A percentile compares a stretch with the other conserved stretches of the same genome.
Evolutionary conservation across 1,139 yeast species (phyloP).

Genomic region (Yamadazyma sp.): DNA sequence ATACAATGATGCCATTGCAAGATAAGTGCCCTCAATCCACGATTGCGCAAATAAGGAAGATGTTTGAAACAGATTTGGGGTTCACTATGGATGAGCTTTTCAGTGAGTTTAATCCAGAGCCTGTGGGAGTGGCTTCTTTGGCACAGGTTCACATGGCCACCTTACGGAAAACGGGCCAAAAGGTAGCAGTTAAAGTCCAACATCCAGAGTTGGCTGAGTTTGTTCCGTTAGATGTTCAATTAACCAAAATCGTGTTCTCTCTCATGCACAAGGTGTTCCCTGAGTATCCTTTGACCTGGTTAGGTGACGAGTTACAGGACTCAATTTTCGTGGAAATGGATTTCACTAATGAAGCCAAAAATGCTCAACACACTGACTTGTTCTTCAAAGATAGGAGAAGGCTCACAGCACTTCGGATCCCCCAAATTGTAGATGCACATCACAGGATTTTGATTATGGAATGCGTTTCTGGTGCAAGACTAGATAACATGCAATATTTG

Average conservation of each 20-base stretch:
- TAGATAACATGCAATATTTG: conserved; percentile 73
- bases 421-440: conserved; percentile 65
- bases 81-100: conserved; percentile 64
- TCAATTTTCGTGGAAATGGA: conserved; percentile 89
- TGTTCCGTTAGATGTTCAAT: conserved; percentile 83
- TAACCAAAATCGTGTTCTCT: conserved; percentile 75
- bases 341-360: conserved; percentile 81
- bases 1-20: conserved; percentile 89
- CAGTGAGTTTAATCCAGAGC: conserved; percentile 62
- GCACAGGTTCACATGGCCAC: conserved; percentile 93
- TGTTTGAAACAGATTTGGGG: conserved; percentile 72
- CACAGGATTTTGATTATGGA: conserved; percentile 86
- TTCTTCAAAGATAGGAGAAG: conserved; percentile 60
- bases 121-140: conserved; percentile 92
- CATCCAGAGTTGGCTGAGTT: conserved; percentile 87
- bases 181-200: conserved; percentile 92
- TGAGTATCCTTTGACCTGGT: conserved; percentile 90
- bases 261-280: conserved; percentile 82
- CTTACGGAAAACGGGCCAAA: conserved; percentile 57
- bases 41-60: conserved; percentile 59
- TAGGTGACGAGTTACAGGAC: conserved; percentile 84
- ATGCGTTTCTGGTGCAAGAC: conserved; percentile 74
- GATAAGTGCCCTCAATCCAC: conserved; percentile 87
- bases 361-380: conserved; percentile 66
- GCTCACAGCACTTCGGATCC: conserved; percentile 77